Base-by-base conservation (phyloP, 331 rosid genomes). In the Ulmus americana region DNA sequence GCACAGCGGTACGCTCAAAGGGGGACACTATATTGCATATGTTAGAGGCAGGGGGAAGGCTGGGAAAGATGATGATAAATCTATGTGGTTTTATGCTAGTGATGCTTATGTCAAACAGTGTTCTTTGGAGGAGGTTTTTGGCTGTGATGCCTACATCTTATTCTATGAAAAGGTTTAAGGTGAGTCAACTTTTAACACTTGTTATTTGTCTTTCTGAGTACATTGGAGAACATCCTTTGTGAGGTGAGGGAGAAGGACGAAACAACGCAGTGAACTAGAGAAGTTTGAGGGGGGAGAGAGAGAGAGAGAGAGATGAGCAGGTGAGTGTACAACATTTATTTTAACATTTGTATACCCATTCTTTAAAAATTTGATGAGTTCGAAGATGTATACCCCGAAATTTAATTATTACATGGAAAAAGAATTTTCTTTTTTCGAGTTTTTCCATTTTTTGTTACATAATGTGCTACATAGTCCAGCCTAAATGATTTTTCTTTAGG, bases 11-110 rank as follows among this genome's bases (percentile, higher is more conserved):
- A 83, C 85, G 39, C 90, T 90, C 95, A 79, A 91, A 81, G 88
- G 90, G 49, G 99, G 99, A 71, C 99, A 94, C 70, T 94, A 94
- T 78, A 78, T 90, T 68, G 91, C 97, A 15, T 90, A 84, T 61
- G 91, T 94, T 67, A 87, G 88, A 82, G 97, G 95, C 67, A 69
- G 60, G 60, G 84, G 82, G 56, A 82, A 84, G 42, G 71, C 50
- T 43, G 86, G 68, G 72, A 67, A 64, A 44, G 83, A 70, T 64
- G 66, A 52, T 47, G 79, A 45, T 48, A 59, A 73, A 52, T 82
- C 74, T 52, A 59, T 68, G 35, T 94, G 99, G 99, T 94, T 83
- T 84, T 82, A 90, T 54, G 91, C 90, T 6, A 90, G 91, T 61
- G 99, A 94, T 82, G 81, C 84, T 6, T 56, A 72, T 62, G 85